phyloP scores from a whole-genome alignment of 1,139 yeast genomes.

The Suhomyces bolitotheri region DNA sequence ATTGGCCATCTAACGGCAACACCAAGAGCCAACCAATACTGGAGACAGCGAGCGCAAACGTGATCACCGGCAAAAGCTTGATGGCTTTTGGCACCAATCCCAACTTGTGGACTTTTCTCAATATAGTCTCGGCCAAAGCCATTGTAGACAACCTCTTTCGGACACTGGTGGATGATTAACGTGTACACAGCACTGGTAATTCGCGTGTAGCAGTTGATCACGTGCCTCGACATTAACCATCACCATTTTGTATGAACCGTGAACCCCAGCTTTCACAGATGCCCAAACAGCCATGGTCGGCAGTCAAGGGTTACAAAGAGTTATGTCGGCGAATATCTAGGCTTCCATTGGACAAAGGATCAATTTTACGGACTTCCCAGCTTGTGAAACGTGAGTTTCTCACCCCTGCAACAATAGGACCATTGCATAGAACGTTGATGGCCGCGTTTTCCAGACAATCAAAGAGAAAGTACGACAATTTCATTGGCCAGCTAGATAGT shows the following conservation, averaged over 20 bases:
- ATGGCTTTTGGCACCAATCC: slow-evolving; percentile 63
- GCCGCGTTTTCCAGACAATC: too few relatives aligned
- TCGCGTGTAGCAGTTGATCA: too few relatives aligned
- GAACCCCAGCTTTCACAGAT: too few relatives aligned
- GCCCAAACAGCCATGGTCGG: too few relatives aligned
- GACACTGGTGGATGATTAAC: too few relatives aligned
- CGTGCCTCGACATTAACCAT: too few relatives aligned
- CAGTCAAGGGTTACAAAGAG: slow-evolving; percentile 15
- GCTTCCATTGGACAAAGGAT: slow-evolving; percentile 27
- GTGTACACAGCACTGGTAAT: background rate
- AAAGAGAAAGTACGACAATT: background rate
- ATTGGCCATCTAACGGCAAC: slow-evolving; percentile 81
- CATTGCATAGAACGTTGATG: too few relatives aligned
- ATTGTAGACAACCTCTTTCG: too few relatives aligned
- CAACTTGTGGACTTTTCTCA: slow-evolving; percentile 53
- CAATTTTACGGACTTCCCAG: background rate
- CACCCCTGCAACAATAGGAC: background rate
- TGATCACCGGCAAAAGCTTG: slow-evolving; percentile 57
- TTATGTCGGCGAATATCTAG: slow-evolving; percentile 25
- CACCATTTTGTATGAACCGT: too few relatives aligned
- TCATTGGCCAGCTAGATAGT: slow-evolving; percentile 23
- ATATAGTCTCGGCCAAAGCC: slow-evolving; percentile 61
- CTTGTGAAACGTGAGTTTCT: slow-evolving; percentile 1
- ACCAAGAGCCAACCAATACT: slow-evolving; percentile 69
- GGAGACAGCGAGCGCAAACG: slow-evolving; percentile 57